Percentiles rank a stretch among this genome's conserved stretches.
These are phyloP conservation scores for Chytriomyces sp. DNA, from an alignment of 192 early-diverging fungal species.

Conservation along the genomic window DNA sequence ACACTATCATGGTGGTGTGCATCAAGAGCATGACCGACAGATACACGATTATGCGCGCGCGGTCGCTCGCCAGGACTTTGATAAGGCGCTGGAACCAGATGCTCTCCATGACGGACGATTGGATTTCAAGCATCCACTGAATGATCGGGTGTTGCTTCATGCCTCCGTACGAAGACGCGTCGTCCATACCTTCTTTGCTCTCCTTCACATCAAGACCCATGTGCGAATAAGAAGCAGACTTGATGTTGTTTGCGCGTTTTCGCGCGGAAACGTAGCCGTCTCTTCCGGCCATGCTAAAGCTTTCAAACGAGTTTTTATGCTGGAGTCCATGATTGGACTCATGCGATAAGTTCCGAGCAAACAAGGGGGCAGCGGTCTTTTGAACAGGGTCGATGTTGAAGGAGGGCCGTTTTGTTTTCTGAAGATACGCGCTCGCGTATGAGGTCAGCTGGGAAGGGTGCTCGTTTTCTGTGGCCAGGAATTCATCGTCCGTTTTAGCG, in stretches of 20 bases:
- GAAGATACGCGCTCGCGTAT: neutral
- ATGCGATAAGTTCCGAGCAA: neutral
- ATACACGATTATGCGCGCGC: neutral
- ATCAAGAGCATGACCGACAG: constrained; percentile 9
- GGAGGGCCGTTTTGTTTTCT: neutral
- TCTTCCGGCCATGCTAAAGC: neutral
- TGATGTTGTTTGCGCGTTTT: neutral
- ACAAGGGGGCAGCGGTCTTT: no score
- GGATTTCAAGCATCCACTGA: constrained; percentile 11
- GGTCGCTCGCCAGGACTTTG: constrained; percentile 5
- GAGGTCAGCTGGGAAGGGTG: neutral
- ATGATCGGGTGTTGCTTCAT: constrained; percentile 15
- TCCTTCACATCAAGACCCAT: neutral
- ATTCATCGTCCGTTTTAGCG: no score
- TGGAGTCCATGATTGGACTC: neutral
- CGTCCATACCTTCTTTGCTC: neutral
- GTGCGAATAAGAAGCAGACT: neutral
- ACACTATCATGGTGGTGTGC: neutral
- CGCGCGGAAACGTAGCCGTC: neutral
- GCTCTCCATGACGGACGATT: neutral
- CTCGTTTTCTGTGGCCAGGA: neutral
- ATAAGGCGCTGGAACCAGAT: neutral
- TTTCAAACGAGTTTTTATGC: neutral
- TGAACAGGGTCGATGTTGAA: neutral
- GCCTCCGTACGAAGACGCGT: neutral